Evolutionary conservation across 768 basidiomycete genomes (phyloP), one percentile per base, ranked within the genome.

Genomic region (Mycena polygramma): DNA sequence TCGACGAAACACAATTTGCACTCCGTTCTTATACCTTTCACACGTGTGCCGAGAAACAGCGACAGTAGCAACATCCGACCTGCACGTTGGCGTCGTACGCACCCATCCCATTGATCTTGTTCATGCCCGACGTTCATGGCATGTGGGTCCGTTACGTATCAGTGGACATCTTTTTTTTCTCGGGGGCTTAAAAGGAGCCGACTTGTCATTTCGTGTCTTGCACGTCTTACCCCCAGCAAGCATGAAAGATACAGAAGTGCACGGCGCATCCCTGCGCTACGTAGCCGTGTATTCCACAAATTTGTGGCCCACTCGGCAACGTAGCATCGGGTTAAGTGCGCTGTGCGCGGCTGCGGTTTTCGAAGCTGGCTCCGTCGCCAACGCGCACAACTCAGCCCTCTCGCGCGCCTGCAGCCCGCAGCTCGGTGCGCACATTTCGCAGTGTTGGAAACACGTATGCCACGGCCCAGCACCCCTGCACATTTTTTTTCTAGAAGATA

Each of bases 281-380:
- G 71, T 65, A 69, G 63, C 71, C 71, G 26, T 72, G 71, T 72
- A 68, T 62, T 65, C 71, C 67, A 59, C 60, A 62, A 35, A 30
- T 66, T 7, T 62, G 63, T 59, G 58, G 71, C 19, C 65, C 45
- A 63, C 67, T 15, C 51, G 63, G 71, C 67, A 7, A 7, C 71
- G 71, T 72, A 72, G 71, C 67, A 55, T 22, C 6, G 30, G 45
- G 51, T 52, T 30, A 26, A 30, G 22, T 20, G 60, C 45, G 7
- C n/a, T 55, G 46, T 52, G 48, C 24, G 24, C 61, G 22, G 10
- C 20, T 19, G 30, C 30, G 6, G 30, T 30, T 30, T 30, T 2
- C 30, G 6, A 30, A 30, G 30, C 30, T 30, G 30, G 30, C 30
- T 30, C 3, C 30, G 30, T 30, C 30, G 30, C 2, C 30, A 6